Conservation (phyloP, 306 rosid species). For the Cicer judaicum region DNA sequence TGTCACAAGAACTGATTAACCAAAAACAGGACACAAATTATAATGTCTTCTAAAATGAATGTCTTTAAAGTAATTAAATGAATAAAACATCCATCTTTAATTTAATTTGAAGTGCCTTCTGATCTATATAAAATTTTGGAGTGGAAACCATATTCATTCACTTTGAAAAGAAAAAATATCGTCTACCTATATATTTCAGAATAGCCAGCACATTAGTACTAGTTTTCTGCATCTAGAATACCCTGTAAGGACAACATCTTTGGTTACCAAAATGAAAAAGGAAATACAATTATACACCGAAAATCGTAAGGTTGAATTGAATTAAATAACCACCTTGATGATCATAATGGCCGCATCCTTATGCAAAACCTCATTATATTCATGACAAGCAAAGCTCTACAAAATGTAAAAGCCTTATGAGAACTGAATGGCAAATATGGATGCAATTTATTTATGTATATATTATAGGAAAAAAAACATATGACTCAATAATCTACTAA, state of each 20-base stretch:
- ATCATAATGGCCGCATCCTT: conserved; percentile 86
- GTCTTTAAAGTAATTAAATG: neutral
- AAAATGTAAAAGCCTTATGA: conserved; percentile 37
- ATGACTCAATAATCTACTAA: neutral
- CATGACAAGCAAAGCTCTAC: conserved; percentile 80
- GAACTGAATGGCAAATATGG: conserved; percentile 1
- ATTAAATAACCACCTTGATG: conserved; percentile 61
- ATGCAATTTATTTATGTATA: neutral
- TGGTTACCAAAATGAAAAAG: conserved; percentile 41
- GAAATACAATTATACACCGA: conserved; percentile 29
- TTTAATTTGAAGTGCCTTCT: neutral
- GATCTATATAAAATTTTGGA: neutral
- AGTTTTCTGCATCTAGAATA: conserved; percentile 70
- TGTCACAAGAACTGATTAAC: neutral
- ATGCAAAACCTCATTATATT: conserved; percentile 83
- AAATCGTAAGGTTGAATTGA: conserved; percentile 38
- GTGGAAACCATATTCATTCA: neutral
- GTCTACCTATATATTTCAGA: conserved; percentile 20
- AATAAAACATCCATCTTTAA: neutral
- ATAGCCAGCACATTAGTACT: conserved; percentile 1
- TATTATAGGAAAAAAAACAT: neutral
- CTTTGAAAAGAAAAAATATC: neutral
- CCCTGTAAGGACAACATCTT: conserved; percentile 60
- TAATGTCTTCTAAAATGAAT: neutral
- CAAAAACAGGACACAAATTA: neutral